Evolutionary conservation across 2,329 filamentous ascomycete species (phyloP).

Genomic region (Exophiala xenobiotica): DNA sequence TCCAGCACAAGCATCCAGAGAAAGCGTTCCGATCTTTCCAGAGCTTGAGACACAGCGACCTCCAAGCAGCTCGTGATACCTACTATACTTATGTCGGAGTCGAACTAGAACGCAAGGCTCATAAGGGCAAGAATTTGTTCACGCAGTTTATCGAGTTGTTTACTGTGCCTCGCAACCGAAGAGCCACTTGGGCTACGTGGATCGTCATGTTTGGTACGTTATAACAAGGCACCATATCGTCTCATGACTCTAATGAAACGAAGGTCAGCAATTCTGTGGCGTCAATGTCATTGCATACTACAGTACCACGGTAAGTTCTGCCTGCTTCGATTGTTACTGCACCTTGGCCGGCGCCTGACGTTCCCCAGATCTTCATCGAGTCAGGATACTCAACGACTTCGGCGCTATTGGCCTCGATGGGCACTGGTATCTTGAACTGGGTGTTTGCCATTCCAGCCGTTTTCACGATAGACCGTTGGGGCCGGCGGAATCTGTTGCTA

Average conservation of each 20-base stretch:
- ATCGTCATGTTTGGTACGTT: conserved; percentile 63
- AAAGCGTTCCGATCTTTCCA: conserved; percentile 52
- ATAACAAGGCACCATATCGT: conserved; percentile 35
- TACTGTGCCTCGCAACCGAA: conserved; percentile 61
- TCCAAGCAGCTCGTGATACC: conserved; percentile 57
- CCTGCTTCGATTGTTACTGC: not conserved
- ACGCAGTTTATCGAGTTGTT: conserved; percentile 59
- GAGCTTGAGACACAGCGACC: conserved; percentile 48
- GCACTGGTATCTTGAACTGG: conserved; percentile 66
- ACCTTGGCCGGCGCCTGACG: not conserved
- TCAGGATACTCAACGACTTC: conserved; percentile 52
- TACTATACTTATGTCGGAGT: conserved; percentile 61
- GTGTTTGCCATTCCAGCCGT: conserved; percentile 64
- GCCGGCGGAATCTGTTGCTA: conserved; percentile 61
- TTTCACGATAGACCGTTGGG: conserved; percentile 66
- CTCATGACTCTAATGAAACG: conserved; percentile 32
- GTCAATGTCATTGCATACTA: conserved; percentile 63
- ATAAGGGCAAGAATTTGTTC: conserved; percentile 52
- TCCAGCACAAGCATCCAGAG: conserved; percentile 46
- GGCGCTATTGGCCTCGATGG: conserved; percentile 61
- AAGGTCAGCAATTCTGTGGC: too few species aligned
- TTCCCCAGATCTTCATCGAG: conserved; percentile 53
- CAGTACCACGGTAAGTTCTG: conserved; percentile 49
- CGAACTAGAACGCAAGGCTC: conserved; percentile 56
- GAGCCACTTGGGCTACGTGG: conserved; percentile 56